A percentile compares a stretch with the other conserved stretches of the same genome.
Evolutionary conservation across 352 stramenopile genomes (phyloP).

Genomic region (Phytophthora pini): DNA sequence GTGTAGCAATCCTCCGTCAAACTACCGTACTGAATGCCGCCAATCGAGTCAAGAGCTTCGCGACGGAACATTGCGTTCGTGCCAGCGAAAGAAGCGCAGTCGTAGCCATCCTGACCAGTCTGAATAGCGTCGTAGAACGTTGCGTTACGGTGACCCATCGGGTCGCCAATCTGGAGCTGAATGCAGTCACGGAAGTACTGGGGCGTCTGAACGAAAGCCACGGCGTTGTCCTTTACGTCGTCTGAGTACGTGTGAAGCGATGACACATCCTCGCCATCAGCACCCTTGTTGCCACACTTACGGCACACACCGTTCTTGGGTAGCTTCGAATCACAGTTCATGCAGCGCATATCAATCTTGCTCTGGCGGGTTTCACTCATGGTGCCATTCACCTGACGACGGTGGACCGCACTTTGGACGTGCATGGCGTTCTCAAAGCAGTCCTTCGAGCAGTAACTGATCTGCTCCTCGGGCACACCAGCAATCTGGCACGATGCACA

Average conservation of each 20-base stretch:
- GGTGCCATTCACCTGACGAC: slow-evolving; percentile 84
- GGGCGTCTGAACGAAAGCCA: slow-evolving; percentile 84
- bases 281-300: slow-evolving; percentile 62
- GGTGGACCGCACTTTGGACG: slow-evolving; percentile 76
- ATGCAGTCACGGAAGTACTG: slow-evolving; percentile 90
- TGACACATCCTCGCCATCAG: slow-evolving; percentile 56
- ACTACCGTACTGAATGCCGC: slow-evolving; percentile 87
- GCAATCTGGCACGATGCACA: slow-evolving; percentile 87
- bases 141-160: slow-evolving; percentile 81
- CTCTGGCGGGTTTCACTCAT: slow-evolving; percentile 69
- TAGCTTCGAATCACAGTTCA: slow-evolving; percentile 77
- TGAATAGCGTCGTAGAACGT: slow-evolving; percentile 91
- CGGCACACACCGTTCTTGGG: slow-evolving; percentile 76
- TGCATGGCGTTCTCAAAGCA: slow-evolving; percentile 90
- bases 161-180: slow-evolving; percentile 84
- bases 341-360: slow-evolving; percentile 81
- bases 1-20: slow-evolving; percentile 90
- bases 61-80: slow-evolving; percentile 88
- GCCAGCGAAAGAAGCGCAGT: slow-evolving; percentile 84
- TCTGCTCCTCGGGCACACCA: slow-evolving; percentile 80
- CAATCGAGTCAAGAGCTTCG: slow-evolving; percentile 87
- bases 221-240: slow-evolving; percentile 75
- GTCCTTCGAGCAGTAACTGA: slow-evolving; percentile 89
- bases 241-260: slow-evolving; percentile 83
- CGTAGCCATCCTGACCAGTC: slow-evolving; percentile 86